These are phyloP conservation scores for Lipomyces sp. DNA, from an alignment of 805 yeast genomes.

Conservation along the genomic window DNA sequence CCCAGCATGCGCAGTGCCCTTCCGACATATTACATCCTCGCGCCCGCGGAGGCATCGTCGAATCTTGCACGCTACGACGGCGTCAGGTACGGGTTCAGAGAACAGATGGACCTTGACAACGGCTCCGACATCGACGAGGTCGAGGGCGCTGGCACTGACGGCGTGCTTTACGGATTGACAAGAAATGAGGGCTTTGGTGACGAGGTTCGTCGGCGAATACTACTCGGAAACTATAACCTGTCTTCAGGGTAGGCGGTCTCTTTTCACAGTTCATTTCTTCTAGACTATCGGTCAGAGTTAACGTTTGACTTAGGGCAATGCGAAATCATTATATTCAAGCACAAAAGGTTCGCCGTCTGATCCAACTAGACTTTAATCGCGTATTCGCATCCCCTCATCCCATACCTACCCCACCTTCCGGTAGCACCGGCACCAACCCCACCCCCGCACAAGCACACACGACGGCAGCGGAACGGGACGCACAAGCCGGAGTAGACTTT, in stretches of 20 bases:
- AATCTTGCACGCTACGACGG: conserved; percentile 91
- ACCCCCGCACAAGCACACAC: conserved; percentile 29
- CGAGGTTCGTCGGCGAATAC: conserved; percentile 79
- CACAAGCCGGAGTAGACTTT: too few species aligned
- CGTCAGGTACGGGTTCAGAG: conserved; percentile 69
- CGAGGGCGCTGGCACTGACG: conserved; percentile 26
- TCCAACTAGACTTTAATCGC: conserved; percentile 63
- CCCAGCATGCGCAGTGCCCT: conserved; percentile 65
- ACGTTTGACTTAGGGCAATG: conserved; percentile 43
- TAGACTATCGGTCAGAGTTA: not conserved
- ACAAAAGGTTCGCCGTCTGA: conserved; percentile 54
- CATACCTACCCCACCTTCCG: conserved; percentile 31
- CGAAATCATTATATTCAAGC: conserved; percentile 76
- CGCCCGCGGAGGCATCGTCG: conserved; percentile 92
- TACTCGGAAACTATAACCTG: conserved; percentile 81
- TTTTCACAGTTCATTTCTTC: not conserved
- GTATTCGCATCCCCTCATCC: conserved; percentile 56
- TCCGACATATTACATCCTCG: conserved; percentile 81
- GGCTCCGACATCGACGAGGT: conserved; percentile 4
- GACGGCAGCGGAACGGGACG: too few species aligned
- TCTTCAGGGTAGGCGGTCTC: conserved; percentile 51
- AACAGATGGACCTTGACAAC: conserved; percentile 35
- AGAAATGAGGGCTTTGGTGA: conserved; percentile 67
- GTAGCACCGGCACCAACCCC: too few species aligned
- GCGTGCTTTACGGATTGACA: conserved; percentile 53